These are phyloP conservation scores for Botrytis cinerea DNA, from an alignment of 2,329 filamentous ascomycete genomes.

Conservation along the genomic window DNA sequence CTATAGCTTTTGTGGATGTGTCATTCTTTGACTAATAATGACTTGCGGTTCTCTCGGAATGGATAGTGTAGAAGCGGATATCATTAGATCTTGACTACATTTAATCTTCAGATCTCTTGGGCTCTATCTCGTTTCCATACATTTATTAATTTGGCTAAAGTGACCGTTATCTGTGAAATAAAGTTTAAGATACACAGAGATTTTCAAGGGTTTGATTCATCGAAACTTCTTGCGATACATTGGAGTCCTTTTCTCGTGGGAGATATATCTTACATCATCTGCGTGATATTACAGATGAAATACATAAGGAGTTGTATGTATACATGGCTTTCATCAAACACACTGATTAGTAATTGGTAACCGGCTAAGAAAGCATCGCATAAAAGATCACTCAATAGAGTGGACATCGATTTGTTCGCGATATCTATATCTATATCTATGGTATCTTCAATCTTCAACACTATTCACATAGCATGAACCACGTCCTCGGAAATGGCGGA, in stretches of 20 bases:
- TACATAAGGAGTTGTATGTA: background rate
- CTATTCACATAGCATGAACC: background rate
- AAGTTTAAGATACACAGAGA: background rate
- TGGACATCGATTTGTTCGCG: background rate
- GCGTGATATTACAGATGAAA: background rate
- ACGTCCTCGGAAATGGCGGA: background rate
- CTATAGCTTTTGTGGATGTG: background rate
- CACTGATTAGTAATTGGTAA: background rate
- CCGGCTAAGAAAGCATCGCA: background rate
- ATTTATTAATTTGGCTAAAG: background rate
- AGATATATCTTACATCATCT: background rate
- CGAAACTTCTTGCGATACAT: background rate
- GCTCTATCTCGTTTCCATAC: background rate
- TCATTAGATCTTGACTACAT: background rate
- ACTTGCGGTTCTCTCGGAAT: background rate
- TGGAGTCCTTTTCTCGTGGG: background rate
- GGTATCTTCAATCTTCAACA: background rate
- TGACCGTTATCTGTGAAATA: background rate
- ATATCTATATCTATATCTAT: background rate
- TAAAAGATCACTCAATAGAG: background rate
- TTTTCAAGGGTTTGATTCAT: background rate
- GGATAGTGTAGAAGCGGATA: background rate
- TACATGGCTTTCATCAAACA: too few relatives aligned
- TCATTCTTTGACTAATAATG: background rate
- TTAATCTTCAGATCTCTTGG: background rate